Percentiles rank a stretch among this genome's conserved stretches.
These are phyloP conservation scores for Mytilinidion resinicola DNA, from an alignment of 495 filamentous ascomycete genomes.

Conservation along the genomic window DNA sequence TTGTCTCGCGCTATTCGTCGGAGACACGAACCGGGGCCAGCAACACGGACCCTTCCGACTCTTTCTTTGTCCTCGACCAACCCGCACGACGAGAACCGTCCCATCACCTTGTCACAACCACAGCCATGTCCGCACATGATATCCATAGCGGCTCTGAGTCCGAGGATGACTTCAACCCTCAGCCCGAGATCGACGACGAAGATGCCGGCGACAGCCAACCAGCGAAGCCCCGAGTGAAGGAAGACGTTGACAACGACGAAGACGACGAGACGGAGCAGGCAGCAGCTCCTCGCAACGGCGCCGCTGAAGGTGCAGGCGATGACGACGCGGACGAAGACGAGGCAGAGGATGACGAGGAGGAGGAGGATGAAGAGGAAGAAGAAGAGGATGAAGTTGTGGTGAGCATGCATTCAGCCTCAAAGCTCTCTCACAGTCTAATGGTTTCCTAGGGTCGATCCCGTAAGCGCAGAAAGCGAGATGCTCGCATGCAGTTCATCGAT, in stretches of 20 bases:
- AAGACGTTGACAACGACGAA: slow-evolving; percentile 48
- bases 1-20: too few relatives aligned
- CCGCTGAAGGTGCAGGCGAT: slow-evolving; percentile 43
- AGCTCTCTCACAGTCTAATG: background rate
- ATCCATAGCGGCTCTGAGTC: slow-evolving; percentile 63
- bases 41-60: too few relatives aligned
- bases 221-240: slow-evolving; percentile 5
- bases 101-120: background rate
- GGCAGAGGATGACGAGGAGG: slow-evolving; percentile 26
- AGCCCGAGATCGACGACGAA: slow-evolving; percentile 57
- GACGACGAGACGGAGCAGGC: slow-evolving; percentile 33
- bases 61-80: background rate
- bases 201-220: slow-evolving; percentile 14
- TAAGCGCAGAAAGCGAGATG: slow-evolving; percentile 66
- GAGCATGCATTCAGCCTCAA: background rate
- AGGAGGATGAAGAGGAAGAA: slow-evolving; percentile 32
- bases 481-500: slow-evolving; percentile 80
- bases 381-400: slow-evolving; percentile 28
- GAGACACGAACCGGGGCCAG: too few relatives aligned
- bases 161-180: slow-evolving; percentile 78
- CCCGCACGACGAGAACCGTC: background rate
- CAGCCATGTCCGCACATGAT: slow-evolving; percentile 19
- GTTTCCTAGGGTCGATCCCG: slow-evolving; percentile 58
- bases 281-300: slow-evolving; percentile 13
- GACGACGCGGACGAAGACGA: slow-evolving; percentile 30